phyloP scores from a whole-genome alignment of 2,329 filamentous ascomycete species.

The Calcarisporium arbuscula region DNA sequence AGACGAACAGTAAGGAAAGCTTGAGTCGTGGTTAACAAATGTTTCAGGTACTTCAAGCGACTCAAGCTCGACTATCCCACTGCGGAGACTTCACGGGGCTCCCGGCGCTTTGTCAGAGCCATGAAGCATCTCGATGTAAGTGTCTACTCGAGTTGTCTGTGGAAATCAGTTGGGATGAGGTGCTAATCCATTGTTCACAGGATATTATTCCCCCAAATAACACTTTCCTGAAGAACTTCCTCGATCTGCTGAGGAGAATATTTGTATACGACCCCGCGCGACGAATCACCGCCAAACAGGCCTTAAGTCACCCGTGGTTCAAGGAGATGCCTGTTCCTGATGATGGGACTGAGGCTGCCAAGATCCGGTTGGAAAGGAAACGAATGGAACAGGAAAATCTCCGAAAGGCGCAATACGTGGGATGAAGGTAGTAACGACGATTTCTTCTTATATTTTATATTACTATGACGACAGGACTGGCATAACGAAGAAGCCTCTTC shows the following conservation, averaged over 20 bases:
- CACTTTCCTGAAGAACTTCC: constrained; percentile 54
- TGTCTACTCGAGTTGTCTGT: constrained; percentile 5
- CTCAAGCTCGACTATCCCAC: constrained; percentile 60
- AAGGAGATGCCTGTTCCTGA: constrained; percentile 56
- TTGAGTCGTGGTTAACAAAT: constrained; percentile 18
- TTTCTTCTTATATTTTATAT: too few species aligned
- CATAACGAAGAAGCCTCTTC: too few species aligned
- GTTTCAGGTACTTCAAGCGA: constrained; percentile 58
- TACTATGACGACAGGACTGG: constrained; percentile 24
- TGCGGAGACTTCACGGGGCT: constrained; percentile 56
- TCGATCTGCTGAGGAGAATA: constrained; percentile 59
- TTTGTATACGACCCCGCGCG: constrained; percentile 62
- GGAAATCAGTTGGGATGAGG: too few species aligned
- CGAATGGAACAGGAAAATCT: constrained; percentile 32
- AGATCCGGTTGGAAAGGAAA: constrained; percentile 51
- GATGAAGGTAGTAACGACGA: too few species aligned
- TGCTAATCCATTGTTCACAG: too few species aligned
- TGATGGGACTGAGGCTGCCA: constrained; percentile 62
- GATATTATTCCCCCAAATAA: constrained; percentile 58
- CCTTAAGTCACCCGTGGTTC: constrained; percentile 63
- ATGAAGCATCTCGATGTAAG: constrained; percentile 62
- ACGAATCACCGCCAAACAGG: constrained; percentile 61
- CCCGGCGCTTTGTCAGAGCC: constrained; percentile 61
- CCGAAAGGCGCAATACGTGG: constrained; percentile 16
- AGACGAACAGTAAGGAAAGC: background rate